Evolutionary conservation across 2,329 filamentous ascomycete genomes (phyloP), one percentile per base, ranked within the genome.

Genomic region (Chaetomiaceae sp.): DNA sequence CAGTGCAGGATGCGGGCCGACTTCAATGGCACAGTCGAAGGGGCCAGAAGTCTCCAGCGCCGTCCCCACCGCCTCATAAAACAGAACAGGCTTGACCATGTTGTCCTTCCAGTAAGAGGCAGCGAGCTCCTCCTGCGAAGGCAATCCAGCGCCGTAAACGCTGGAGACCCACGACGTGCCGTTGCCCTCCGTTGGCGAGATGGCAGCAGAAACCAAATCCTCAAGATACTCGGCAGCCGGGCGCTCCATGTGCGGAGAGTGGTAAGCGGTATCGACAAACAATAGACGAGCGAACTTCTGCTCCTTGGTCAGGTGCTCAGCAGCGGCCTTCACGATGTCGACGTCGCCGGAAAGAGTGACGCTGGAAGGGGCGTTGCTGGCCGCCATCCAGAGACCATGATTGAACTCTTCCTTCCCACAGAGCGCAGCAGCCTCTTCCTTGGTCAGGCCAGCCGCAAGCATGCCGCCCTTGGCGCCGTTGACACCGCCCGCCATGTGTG

Each of bases 231-330:
- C 48, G 1, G 30, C 50, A 0, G 65, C 63, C 1, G 68, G 57
- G 18, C 20, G 47, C 1, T 55, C 39, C 72, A 76, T 76, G 51
- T 75, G 73, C 1, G 62, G 63, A 0, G 72, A 75, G 56, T 76
- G 73, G 41, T 75, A 76, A 0, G 72, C 73, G 0, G 64, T 71
- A 36, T 74, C 69, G 0, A 75, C 65, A 1, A 55, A 52, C 6
- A 76, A 57, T 0, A 62, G 10, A 2, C 66, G 58, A 0, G 62
- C 61, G 39, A 70, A 69, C 39, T 56, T 65, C 1, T 57, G 47
- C 12, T 52, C 45, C 10, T 36, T 42, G 2, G 38, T 42, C 5
- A 67, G 51, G 6, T 56, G 27, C 0, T 53, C 38, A 9, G 50
- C 42, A 3, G 61, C 53, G 17, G 56, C 48, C 1, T 59, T 12